phyloP scores from a whole-genome alignment of 2,329 filamentous ascomycete species.

The Simplicillium sp. region DNA sequence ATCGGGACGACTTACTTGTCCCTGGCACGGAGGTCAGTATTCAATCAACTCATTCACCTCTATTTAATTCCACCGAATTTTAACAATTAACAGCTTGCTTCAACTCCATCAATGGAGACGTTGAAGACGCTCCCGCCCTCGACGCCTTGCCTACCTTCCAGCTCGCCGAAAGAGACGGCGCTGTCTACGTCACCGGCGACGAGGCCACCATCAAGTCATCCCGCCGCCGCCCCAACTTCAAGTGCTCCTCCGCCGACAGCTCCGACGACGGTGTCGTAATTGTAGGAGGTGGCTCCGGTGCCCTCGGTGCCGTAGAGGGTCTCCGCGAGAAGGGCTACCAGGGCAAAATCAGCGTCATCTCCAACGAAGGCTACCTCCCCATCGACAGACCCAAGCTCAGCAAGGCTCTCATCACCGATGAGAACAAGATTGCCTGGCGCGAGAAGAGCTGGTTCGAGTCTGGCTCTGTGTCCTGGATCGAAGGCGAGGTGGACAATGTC shows the following conservation, averaged over 20 bases:
- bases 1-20: slow-evolving; percentile 79
- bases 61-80: background rate
- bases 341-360: slow-evolving; percentile 73
- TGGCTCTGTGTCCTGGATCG: slow-evolving; percentile 45
- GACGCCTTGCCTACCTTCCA: slow-evolving; percentile 80
- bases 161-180: slow-evolving; percentile 69
- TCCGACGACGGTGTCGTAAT: slow-evolving; percentile 65
- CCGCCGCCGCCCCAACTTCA: slow-evolving; percentile 63
- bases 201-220: slow-evolving; percentile 69
- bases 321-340: slow-evolving; percentile 74
- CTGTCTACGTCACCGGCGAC: slow-evolving; percentile 75
- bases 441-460: slow-evolving; percentile 67
- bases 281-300: slow-evolving; percentile 79
- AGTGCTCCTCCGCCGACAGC: slow-evolving; percentile 48
- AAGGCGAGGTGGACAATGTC: slow-evolving; percentile 59
- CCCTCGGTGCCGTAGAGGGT: slow-evolving; percentile 72
- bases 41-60: background rate
- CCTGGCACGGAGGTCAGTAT: slow-evolving; percentile 82
- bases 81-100: slow-evolving; percentile 63
- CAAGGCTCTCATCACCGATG: slow-evolving; percentile 80
- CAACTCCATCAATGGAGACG: slow-evolving; percentile 78
- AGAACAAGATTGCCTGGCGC: slow-evolving; percentile 68
- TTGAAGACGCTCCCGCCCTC: slow-evolving; percentile 88
- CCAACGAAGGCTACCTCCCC: slow-evolving; percentile 73
- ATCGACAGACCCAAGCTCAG: slow-evolving; percentile 94